Percentiles rank a stretch among this genome's conserved stretches.
Conservation (phyloP, 352 stramenopile species). For the Pythium apleroticum region DNA sequence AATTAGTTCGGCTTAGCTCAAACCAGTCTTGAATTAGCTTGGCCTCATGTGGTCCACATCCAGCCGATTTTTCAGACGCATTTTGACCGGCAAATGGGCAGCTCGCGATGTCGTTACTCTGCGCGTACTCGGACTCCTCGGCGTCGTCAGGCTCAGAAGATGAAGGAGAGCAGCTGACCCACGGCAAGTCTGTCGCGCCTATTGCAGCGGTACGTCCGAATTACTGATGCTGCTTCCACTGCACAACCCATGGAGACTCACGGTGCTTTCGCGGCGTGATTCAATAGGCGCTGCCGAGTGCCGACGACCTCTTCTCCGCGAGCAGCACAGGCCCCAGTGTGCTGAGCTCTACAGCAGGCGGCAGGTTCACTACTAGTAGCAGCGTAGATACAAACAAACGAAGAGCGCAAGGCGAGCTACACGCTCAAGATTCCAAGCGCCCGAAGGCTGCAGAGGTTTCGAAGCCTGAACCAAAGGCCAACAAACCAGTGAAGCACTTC, state of each 20-base stretch:
- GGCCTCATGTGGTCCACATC: not conserved
- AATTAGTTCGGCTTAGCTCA: not conserved
- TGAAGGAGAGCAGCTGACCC: conserved; percentile 12
- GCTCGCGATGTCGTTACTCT: conserved; percentile 49
- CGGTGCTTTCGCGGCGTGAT: not conserved
- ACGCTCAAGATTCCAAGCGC: conserved; percentile 12
- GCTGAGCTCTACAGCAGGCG: not conserved
- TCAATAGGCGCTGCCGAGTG: conserved; percentile 21
- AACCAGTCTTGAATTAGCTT: too few species aligned
- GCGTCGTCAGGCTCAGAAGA: conserved; percentile 35
- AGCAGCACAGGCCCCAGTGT: not conserved
- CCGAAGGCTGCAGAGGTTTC: not conserved
- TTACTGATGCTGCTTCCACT: not conserved
- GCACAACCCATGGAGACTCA: not conserved
- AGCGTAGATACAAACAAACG: conserved; percentile 8
- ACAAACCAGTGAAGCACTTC: conserved; percentile 11
- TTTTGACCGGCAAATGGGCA: not conserved
- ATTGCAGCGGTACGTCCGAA: not conserved
- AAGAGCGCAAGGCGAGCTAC: not conserved
- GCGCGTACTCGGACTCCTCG: conserved; percentile 64
- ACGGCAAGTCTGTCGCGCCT: not conserved
- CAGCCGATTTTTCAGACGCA: too few species aligned
- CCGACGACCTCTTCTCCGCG: conserved; percentile 28
- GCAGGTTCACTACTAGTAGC: not conserved
- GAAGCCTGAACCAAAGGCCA: not conserved